Evolutionary conservation across 78 protist genomes (phyloP), one percentile per base, ranked within the genome.

Genomic region (Anaeramoeba ignava): DNA sequence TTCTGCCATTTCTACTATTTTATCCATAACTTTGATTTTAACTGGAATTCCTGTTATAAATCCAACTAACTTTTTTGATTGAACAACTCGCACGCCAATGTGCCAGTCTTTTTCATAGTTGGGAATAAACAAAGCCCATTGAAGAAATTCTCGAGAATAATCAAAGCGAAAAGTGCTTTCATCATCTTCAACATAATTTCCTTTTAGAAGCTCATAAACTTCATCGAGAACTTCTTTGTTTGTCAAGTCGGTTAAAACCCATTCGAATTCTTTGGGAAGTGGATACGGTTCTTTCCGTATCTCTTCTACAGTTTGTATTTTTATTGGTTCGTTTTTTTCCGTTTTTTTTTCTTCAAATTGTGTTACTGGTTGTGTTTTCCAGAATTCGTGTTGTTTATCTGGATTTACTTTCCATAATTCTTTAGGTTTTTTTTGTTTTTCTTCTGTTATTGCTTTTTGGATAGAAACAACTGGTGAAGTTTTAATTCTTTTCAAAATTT

Each of bases 111-210:
- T 3, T 73, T 38, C 23, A 33, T n/a, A 91, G 41, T 93, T 93
- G 0, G 99, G 99, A 23, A 96, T 95, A 38, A 42, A 87, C 67
- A 97, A 88, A 8, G 99, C 98, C 99, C 99, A 96, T 17, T 39
- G 82, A 33, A 98, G 84, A 79, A 98, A 98, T 34, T 40, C 84
- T n/a, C 3, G 0, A 23, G 97, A 89, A 89, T 98, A 98, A 83
- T 94, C 95, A 81, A 98, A 98, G 67, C 99, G 97, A 91, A 98
- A 96, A 95, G 91, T 91, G 82, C 83, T 40, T 86, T 98, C 98
- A 85, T 93, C 98, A 80, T 97, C 99, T 78, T 97, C 99, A 33
- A 97, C 99, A 88, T 97, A 97, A 82, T 95, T 91, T 41, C 88
- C 91, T 31, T 81, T 78, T 40, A 97, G 90, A 38, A 97, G 92